Percentiles rank a stretch among this genome's conserved stretches.
These are phyloP conservation scores for Yamadazyma laniorum DNA, from an alignment of 805 yeast genomes.

Conservation along the genomic window DNA sequence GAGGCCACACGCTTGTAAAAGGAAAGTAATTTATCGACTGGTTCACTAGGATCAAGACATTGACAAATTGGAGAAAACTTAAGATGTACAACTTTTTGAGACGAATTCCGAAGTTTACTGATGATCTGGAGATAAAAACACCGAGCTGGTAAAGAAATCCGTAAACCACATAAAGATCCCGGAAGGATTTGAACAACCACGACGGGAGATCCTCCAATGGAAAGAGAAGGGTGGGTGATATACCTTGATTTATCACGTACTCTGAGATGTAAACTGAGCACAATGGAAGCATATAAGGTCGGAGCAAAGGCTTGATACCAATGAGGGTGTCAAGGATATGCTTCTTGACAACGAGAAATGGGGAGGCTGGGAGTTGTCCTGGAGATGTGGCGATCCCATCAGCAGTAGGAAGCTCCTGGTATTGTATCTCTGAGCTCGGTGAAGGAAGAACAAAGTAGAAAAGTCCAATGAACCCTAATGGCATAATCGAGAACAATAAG, in stretches of 20 bases:
- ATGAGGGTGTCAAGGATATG: constrained; percentile 21
- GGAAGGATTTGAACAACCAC: constrained; percentile 54
- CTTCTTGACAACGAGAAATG: neutral
- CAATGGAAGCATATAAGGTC: constrained; percentile 81
- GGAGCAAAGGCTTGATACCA: constrained; percentile 42
- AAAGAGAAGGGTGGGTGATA: constrained; percentile 83
- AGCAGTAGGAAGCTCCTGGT: constrained; percentile 5
- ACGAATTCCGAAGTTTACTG: constrained; percentile 62
- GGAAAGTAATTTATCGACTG: constrained; percentile 64
- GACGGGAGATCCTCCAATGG: constrained; percentile 65
- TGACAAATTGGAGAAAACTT: constrained; percentile 63
- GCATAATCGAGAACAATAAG: constrained; percentile 54
- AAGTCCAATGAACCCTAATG: constrained; percentile 47
- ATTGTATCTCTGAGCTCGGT: constrained; percentile 8
- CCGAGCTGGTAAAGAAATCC: constrained; percentile 91
- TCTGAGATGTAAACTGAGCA: constrained; percentile 82
- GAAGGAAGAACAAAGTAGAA: constrained; percentile 26
- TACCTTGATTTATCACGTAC: constrained; percentile 87
- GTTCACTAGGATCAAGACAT: constrained; percentile 53
- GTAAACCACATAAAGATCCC: constrained; percentile 89
- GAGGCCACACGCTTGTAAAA: constrained; percentile 57
- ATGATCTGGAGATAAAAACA: constrained; percentile 87
- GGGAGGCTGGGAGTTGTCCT: neutral
- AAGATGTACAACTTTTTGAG: constrained; percentile 58
- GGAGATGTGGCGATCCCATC: neutral